Base-by-base conservation (phyloP, 2,329 filamentous ascomycete species). In the Alternaria brassicae region DNA sequence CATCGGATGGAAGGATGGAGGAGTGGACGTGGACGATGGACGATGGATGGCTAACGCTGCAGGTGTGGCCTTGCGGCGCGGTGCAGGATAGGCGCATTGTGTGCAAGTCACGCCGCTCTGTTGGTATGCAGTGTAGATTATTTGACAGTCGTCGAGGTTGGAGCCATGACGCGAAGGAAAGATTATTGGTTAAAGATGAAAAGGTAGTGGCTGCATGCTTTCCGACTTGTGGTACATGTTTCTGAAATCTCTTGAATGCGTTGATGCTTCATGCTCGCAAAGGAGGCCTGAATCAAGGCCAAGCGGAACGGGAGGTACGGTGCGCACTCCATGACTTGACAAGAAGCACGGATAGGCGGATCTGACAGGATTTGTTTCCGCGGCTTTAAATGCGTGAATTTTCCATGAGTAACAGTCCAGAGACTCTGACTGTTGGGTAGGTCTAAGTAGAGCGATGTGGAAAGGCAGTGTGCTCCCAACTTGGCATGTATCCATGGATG, bases 271-370 rank as follows among this genome's bases (percentile, higher is more conserved):
- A 32, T 47, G 37, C 19, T 48, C 32, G 23, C 27, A 59, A 44
- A 37, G n/a, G 17, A 19, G 44, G 37, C 44, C 45, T 50, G 39
- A 23, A 56, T 51, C 34, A 53, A 51, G n/a, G 28, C n/a, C 28
- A 45, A 41, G 56, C 52, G 56, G 56, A 59, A 59, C 56, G 56
- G 56, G 56, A 59, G 56, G 56, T 59, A 59, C 56, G 56, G 56
- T 56, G 45, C 56, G 56, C 32, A 32, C 30, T 50, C 52, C 40
- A 47, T 56, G 45, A 55, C 21, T 56, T 56, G 52, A 49, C 52
- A 56, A 34, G 34, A 59, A 41, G 47, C 42, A 23, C 52, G 56
- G 56, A 49, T 44, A 49, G 39, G 45, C 52, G 52, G 56, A 44
- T 40, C 45, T 56, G 56, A 51, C 56, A 59, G 52, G 50, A 45